These are phyloP conservation scores for Mollisia scopiformis DNA, from an alignment of 2,329 filamentous ascomycete species.

Conservation along the genomic window DNA sequence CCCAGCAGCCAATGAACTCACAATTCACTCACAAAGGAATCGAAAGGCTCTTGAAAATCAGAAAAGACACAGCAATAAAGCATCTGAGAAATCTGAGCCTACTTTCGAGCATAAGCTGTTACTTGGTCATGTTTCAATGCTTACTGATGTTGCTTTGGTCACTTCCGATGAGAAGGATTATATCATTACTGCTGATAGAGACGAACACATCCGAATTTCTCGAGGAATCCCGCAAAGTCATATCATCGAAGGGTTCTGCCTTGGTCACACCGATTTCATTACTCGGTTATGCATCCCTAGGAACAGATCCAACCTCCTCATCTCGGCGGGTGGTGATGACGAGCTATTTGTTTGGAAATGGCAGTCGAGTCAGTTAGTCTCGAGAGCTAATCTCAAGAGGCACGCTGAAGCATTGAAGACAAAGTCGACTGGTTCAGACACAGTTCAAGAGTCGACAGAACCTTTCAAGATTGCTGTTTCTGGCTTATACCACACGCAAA, in stretches of 20 bases:
- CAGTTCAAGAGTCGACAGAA: conserved; percentile 6
- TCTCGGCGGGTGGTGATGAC: conserved; percentile 87
- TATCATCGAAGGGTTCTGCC: conserved; percentile 86
- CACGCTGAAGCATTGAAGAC: conserved; percentile 48
- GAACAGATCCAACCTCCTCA: conserved; percentile 60
- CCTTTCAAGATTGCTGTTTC: conserved; percentile 40
- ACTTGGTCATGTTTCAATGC: conserved; percentile 92
- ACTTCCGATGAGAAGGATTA: conserved; percentile 57
- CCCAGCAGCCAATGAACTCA: conserved; percentile 59
- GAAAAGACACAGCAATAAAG: conserved; percentile 45
- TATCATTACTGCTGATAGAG: conserved; percentile 69
- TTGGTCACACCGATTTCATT: conserved; percentile 87
- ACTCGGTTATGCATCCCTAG: conserved; percentile 71
- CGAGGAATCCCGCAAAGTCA: conserved; percentile 81
- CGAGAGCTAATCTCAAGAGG: conserved; percentile 55
- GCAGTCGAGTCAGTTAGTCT: conserved; percentile 51
- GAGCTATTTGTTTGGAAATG: conserved; percentile 84
- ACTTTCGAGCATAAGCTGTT: conserved; percentile 77
- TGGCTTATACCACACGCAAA: conserved; percentile 33
- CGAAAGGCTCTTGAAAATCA: conserved; percentile 62
- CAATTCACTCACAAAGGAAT: conserved; percentile 68
- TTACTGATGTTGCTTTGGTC: conserved; percentile 73
- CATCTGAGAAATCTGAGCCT: conserved; percentile 38
- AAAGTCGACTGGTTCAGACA: conserved; percentile 4
- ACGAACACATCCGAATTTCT: conserved; percentile 88